Conservation (phyloP, 1,284 basidiomycete genomes). For the Ustilago loliicola region DNA sequence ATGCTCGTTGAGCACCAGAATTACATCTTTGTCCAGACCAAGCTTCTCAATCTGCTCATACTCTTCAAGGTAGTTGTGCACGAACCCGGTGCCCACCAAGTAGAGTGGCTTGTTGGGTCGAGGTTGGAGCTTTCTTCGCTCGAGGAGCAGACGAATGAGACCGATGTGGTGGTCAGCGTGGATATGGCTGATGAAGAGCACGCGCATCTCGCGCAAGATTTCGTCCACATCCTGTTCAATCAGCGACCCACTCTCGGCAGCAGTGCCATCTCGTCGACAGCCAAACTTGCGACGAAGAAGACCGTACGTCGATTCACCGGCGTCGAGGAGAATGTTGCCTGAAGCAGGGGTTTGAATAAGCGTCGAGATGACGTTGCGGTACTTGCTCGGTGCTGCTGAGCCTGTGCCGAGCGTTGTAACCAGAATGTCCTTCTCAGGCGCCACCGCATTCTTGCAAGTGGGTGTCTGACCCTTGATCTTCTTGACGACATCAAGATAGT, state of each 20-base stretch:
- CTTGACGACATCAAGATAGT: constrained; percentile 52
- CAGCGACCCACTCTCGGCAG: constrained; percentile 22
- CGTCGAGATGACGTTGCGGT: constrained; percentile 67
- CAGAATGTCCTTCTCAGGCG: constrained; percentile 73
- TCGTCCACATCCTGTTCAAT: constrained; percentile 48
- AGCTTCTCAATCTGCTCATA: constrained; percentile 78
- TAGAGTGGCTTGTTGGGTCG: constrained; percentile 74
- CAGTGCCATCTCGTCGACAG: constrained; percentile 34
- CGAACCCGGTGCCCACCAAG: constrained; percentile 76
- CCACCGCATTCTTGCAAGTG: background rate
- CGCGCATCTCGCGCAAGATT: constrained; percentile 77
- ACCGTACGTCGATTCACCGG: constrained; percentile 91
- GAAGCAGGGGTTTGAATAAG: constrained; percentile 59
- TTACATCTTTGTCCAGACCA: constrained; percentile 75
- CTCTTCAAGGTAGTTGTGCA: constrained; percentile 79
- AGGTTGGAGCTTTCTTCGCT: constrained; percentile 77
- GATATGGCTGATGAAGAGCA: constrained; percentile 89
- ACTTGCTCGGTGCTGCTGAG: constrained; percentile 81
- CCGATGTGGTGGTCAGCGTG: constrained; percentile 96
- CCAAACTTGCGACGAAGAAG: constrained; percentile 87
- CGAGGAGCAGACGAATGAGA: constrained; percentile 79
- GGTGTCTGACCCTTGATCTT: constrained; percentile 30
- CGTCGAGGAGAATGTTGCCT: constrained; percentile 80
- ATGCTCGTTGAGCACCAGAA: constrained; percentile 54
- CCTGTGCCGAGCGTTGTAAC: constrained; percentile 89